Evolutionary conservation across 1,284 basidiomycete species (phyloP), one percentile per base, ranked within the genome.

Genomic region (Apiotrichum domesticum): DNA sequence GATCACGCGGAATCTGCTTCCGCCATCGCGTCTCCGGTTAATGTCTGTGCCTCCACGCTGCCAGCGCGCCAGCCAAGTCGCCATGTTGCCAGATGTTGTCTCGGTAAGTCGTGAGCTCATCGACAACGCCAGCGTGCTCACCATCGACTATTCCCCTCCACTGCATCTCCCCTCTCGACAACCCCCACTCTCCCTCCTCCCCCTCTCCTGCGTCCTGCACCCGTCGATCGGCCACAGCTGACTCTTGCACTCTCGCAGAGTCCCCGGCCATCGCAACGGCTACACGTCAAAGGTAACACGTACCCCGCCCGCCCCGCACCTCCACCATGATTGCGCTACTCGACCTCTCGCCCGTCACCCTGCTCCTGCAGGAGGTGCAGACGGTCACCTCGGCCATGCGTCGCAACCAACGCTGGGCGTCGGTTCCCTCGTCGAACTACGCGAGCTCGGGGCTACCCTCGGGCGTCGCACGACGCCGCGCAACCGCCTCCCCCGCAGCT

Each of bases 361-460:
- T 75, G 11, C 66, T 77, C 35, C 69, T 73, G 39, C 75, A 77
- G 62, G 94, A 98, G 80, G 89, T 97, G 63, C 82, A 94, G 55
- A 82, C 90, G 10, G 89, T 98, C 65, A 96, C 92, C 43, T 91
- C 92, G 4, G 83, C 85, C n/a, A 96, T 98, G 90, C 88, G 95
- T 73, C 91, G 94, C 79, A 95, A 95, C 77, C 90, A 91, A 49
- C 85, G 92, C 51, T 95, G 92, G 92, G 87, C 91, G 13, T 82
- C 87, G 3, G 63, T 69, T 4, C 67, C 72, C 29, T 61, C 69
- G 1, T 66, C 69, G 1, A 65, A 62, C 1, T 72, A 68, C 47
- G 46, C 59, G 32, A 58, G 66, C 4, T 46, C 65, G 0, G 57
- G 66, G 8, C 49, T 69, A 3, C 69, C 67, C n/a, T 51, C 56